These are phyloP conservation scores for Fusarium burgessii DNA, from an alignment of 2,329 filamentous ascomycete species.

Conservation along the genomic window DNA sequence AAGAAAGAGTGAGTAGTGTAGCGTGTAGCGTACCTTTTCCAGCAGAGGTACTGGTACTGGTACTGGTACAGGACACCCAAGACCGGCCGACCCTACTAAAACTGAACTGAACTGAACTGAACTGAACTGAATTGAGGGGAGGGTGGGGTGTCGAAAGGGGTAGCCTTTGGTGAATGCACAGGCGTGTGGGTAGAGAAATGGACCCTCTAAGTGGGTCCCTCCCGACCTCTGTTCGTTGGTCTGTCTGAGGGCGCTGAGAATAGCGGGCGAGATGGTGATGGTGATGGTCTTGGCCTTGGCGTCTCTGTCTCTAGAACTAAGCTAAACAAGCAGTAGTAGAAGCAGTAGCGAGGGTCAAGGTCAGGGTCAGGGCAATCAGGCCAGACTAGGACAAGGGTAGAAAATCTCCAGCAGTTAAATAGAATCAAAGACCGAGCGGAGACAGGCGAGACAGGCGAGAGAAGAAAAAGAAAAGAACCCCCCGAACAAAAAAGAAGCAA, in stretches of 20 bases:
- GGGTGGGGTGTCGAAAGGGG: conserved; percentile 34
- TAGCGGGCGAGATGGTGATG: conserved; percentile 31
- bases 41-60: conserved; percentile 16
- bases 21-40: not conserved
- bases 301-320: conserved; percentile 9
- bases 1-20: conserved; percentile 11
- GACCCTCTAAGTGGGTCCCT: conserved; percentile 21
- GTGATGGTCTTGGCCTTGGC: not conserved
- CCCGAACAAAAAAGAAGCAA: not conserved
- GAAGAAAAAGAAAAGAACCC: not conserved
- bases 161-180: not conserved
- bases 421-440: conserved; percentile 1
- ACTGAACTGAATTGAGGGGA: conserved; percentile 13
- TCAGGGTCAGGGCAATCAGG: conserved; percentile 8
- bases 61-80: conserved; percentile 9
- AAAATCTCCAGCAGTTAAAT: conserved; percentile 1
- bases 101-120: not conserved
- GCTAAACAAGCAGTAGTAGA: conserved; percentile 20
- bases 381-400: not conserved
- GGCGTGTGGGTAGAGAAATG: conserved; percentile 17
- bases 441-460: not conserved
- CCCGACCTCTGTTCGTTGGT: conserved; percentile 29
- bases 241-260: conserved; percentile 42
- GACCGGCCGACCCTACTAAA: conserved; percentile 19
- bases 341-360: conserved; percentile 21